Evolutionary conservation across 768 basidiomycete species (phyloP).

Genomic region (Rhodosporidiobolus odoratus): DNA sequence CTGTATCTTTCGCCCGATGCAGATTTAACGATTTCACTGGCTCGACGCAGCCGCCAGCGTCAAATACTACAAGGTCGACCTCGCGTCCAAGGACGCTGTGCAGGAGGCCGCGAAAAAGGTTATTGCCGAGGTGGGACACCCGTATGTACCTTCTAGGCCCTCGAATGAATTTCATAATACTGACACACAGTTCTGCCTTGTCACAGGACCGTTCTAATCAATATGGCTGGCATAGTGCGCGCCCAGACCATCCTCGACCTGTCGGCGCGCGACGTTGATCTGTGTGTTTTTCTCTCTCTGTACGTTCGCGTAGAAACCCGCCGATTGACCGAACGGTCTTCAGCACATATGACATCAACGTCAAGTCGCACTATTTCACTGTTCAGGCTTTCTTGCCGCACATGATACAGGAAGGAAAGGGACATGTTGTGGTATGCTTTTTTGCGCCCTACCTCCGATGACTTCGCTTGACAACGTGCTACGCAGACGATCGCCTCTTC

Average conservation of each 20-base stretch:
- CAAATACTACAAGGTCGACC: constrained; percentile 80
- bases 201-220: constrained; percentile 75
- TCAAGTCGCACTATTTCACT: constrained; percentile 82
- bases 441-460: background rate
- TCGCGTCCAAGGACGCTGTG: constrained; percentile 82
- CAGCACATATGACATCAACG: constrained; percentile 87
- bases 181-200: constrained; percentile 48
- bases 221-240: constrained; percentile 91
- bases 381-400: constrained; percentile 86
- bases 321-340: background rate
- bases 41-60: constrained; percentile 65
- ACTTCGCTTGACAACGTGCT: constrained; percentile 52
- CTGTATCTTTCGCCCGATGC: background rate
- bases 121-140: constrained; percentile 61
- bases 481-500: constrained; percentile 67
- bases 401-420: constrained; percentile 68
- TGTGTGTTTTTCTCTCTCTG: constrained; percentile 53
- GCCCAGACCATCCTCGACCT: constrained; percentile 81
- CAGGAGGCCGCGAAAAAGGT: constrained; percentile 66
- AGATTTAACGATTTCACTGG: background rate
- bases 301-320: background rate
- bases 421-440: constrained; percentile 66
- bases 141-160: constrained; percentile 17
- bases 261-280: constrained; percentile 65
- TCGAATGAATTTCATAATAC: too few species aligned